Conservation (phyloP, 139 green algal genomes). For the Coelastrella sp. region DNA sequence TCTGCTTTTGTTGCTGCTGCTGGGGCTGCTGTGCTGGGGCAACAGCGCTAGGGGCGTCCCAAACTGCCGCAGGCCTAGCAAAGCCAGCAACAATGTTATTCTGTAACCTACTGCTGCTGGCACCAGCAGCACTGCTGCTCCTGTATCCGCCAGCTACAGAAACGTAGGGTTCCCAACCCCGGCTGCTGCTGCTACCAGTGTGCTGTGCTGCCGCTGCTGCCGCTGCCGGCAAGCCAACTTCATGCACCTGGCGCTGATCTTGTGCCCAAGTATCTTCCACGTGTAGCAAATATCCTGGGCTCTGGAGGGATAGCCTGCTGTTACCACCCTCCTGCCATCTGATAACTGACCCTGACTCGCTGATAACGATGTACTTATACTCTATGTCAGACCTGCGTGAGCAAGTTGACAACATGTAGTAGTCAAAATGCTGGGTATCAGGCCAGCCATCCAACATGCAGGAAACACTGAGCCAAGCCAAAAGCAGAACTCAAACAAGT, state of each 20-base stretch:
- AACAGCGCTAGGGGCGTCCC: background rate
- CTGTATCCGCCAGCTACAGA: too few species aligned
- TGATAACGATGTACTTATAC: slow-evolving; percentile 42
- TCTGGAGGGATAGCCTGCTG: background rate
- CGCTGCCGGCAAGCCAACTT: background rate
- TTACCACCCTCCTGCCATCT: slow-evolving; percentile 37
- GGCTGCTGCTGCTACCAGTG: background rate
- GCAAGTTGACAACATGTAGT: background rate
- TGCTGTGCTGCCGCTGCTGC: background rate
- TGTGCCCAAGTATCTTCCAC: slow-evolving; percentile 18
- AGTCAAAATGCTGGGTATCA: background rate
- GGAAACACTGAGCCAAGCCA: too few species aligned
- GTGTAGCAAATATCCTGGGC: background rate
- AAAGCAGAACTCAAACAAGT: too few species aligned
- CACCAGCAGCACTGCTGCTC: too few species aligned
- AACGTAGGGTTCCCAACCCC: too few species aligned
- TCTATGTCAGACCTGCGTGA: slow-evolving; percentile 36
- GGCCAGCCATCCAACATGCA: too few species aligned
- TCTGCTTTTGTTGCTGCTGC: background rate
- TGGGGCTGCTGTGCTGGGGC: background rate
- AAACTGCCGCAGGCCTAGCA: background rate
- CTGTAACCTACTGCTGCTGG: background rate
- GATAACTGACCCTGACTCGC: background rate
- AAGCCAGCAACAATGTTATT: slow-evolving; percentile 1
- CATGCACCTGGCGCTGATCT: slow-evolving; percentile 18